Percentiles rank a stretch among this genome's conserved stretches.
These are phyloP conservation scores for Yamadazyma scolyti DNA, from an alignment of 805 yeast genomes.

Conservation along the genomic window DNA sequence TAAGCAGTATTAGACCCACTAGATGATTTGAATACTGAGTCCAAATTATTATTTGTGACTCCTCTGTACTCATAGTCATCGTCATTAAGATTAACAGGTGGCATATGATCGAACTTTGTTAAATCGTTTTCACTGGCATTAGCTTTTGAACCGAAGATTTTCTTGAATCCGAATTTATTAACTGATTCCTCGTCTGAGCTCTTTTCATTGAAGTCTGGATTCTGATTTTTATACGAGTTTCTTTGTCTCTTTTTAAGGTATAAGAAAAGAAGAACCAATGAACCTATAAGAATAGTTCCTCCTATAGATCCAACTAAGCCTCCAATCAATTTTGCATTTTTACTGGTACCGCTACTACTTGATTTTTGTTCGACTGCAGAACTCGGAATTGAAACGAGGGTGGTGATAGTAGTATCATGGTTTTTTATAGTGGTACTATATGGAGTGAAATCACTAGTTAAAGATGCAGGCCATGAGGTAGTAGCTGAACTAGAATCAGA, in stretches of 20 bases:
- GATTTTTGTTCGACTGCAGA: constrained; percentile 10
- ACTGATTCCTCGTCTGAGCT: constrained; percentile 7
- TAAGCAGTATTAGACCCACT: constrained; percentile 9
- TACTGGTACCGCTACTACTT: constrained; percentile 12
- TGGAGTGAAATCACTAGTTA: constrained; percentile 10
- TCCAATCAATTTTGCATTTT: constrained; percentile 37
- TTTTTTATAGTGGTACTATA: constrained; percentile 11
- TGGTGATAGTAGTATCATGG: constrained; percentile 37
- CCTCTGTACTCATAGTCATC: constrained; percentile 42
- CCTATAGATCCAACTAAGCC: constrained; percentile 46
- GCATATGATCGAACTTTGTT: constrained; percentile 7
- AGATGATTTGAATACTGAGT: constrained; percentile 30
- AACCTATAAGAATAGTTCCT: constrained; percentile 40
- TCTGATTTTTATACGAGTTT: constrained; percentile 31
- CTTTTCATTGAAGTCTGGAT: constrained; percentile 34
- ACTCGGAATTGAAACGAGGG: constrained; percentile 36
- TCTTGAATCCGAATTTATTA: constrained; percentile 22
- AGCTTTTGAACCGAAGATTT: constrained; percentile 24
- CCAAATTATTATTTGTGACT: constrained; percentile 41
- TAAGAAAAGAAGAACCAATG: constrained; percentile 31
- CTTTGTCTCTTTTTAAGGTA: constrained; percentile 30
- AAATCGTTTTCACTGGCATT: constrained; percentile 1
- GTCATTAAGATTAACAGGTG: constrained; percentile 7
- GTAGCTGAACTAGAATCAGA: too few species aligned
- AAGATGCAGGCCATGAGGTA: too few species aligned